Conservation (phyloP, 768 basidiomycete species). For the Pleurotus tuber-regium region DNA sequence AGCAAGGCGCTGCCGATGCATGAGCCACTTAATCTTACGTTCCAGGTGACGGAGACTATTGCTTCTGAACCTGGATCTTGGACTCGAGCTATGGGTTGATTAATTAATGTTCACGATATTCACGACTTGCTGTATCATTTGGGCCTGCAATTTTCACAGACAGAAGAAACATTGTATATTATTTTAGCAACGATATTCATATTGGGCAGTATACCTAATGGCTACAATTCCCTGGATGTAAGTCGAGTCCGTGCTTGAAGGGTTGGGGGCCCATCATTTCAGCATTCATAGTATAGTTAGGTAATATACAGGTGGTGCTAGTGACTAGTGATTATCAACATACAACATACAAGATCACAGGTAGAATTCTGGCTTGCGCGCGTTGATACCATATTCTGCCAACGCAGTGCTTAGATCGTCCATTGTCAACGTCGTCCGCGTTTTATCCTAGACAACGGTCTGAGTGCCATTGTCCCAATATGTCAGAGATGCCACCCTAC, state of each 20-base stretch:
- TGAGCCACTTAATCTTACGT: slow-evolving; percentile 16
- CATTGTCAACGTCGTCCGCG: slow-evolving; percentile 93
- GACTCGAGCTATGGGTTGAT: slow-evolving; percentile 5
- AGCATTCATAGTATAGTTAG: too few relatives aligned
- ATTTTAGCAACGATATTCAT: background rate
- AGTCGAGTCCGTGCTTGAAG: too few relatives aligned
- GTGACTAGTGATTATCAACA: background rate
- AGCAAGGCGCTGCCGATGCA: slow-evolving; percentile 19
- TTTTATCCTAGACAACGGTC: slow-evolving; percentile 67
- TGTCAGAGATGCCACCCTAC: too few relatives aligned
- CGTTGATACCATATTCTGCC: slow-evolving; percentile 93
- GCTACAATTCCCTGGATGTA: too few relatives aligned
- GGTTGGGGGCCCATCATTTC: too few relatives aligned
- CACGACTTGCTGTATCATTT: background rate
- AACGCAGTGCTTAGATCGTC: slow-evolving; percentile 93
- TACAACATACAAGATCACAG: too few relatives aligned
- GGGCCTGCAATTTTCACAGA: too few relatives aligned
- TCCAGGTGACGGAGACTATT: slow-evolving; percentile 12
- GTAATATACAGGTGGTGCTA: background rate
- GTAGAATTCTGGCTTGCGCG: slow-evolving; percentile 93
- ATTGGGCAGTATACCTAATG: too few relatives aligned
- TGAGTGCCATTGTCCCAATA: too few relatives aligned
- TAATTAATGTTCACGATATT: background rate
- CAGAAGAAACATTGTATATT: background rate
- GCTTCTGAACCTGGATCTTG: slow-evolving; percentile 2